phyloP scores from a whole-genome alignment of 2,329 filamentous ascomycete genomes.

The Trichoderma gracile region DNA sequence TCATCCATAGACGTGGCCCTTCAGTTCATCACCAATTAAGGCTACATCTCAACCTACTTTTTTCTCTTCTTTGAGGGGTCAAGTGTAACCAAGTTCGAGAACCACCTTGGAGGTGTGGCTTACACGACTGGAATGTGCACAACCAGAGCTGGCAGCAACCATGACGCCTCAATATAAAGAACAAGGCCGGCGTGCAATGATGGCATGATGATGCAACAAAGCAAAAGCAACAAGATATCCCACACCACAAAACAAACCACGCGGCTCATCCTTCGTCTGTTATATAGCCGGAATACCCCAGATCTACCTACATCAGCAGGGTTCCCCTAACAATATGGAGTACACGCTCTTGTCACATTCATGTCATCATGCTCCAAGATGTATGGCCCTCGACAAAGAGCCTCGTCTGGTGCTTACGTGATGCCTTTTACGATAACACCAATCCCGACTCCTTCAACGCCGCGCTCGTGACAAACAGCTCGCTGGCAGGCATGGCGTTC shows the following conservation, averaged over 20 bases:
- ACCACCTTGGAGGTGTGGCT: background rate
- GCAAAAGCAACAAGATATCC: background rate
- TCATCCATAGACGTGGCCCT: too few species aligned
- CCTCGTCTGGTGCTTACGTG: constrained; percentile 13
- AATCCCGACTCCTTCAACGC: constrained; percentile 1
- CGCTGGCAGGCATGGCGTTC: background rate
- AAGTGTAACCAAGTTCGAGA: too few species aligned
- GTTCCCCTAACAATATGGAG: too few species aligned
- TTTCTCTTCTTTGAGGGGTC: too few species aligned
- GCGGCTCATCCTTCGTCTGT: background rate
- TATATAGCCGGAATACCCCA: background rate
- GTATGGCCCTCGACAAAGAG: background rate
- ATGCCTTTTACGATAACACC: background rate
- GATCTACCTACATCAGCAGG: background rate
- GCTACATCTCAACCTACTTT: too few species aligned
- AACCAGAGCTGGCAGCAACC: background rate
- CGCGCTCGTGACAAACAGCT: background rate
- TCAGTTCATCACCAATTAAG: too few species aligned
- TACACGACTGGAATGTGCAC: background rate
- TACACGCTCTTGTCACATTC: too few species aligned
- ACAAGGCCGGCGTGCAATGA: background rate
- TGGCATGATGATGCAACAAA: background rate
- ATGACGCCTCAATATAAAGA: background rate
- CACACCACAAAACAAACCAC: too few species aligned
- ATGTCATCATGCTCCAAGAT: background rate